Conservation (phyloP, 2,329 filamentous ascomycete genomes). For the Exserohilum turcica region DNA sequence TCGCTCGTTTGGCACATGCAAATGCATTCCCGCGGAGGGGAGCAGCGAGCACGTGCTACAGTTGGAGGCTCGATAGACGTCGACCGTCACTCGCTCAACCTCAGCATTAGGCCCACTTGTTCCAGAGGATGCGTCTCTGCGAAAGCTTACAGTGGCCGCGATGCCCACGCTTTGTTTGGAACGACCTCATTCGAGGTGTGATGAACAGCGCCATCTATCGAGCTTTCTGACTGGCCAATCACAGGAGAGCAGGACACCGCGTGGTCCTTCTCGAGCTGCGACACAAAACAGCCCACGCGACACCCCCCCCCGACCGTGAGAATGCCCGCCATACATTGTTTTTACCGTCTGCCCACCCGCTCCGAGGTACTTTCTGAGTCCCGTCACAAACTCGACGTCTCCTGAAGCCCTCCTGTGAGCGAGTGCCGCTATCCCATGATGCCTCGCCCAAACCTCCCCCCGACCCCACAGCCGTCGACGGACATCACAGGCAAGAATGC, state of each 20-base stretch:
- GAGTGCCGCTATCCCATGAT: slow-evolving; percentile 53
- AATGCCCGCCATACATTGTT: slow-evolving; percentile 22
- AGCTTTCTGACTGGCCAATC: slow-evolving; percentile 23
- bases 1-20: neutral
- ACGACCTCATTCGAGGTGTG: slow-evolving; percentile 35
- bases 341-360: slow-evolving; percentile 15
- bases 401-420: slow-evolving; percentile 25
- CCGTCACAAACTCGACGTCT: slow-evolving; percentile 11
- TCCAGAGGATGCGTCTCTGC: slow-evolving; percentile 16
- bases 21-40: neutral
- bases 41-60: slow-evolving; percentile 22
- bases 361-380: slow-evolving; percentile 8
- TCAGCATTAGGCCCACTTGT: slow-evolving; percentile 17
- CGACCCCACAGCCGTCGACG: slow-evolving; percentile 78
- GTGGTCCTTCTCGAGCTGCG: slow-evolving; percentile 27
- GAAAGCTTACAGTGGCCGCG: slow-evolving; percentile 19
- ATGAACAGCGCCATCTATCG: slow-evolving; percentile 12
- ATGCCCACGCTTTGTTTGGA: slow-evolving; percentile 32
- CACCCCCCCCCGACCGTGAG: slow-evolving; percentile 31
- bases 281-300: slow-evolving; percentile 39
- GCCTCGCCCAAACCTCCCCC: slow-evolving; percentile 70
- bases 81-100: neutral
- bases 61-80: slow-evolving; percentile 11
- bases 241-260: slow-evolving; percentile 19
- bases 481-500: slow-evolving; percentile 77